These are phyloP conservation scores for Exophiala calicioides DNA, from an alignment of 2,329 filamentous ascomycete species.

Conservation along the genomic window DNA sequence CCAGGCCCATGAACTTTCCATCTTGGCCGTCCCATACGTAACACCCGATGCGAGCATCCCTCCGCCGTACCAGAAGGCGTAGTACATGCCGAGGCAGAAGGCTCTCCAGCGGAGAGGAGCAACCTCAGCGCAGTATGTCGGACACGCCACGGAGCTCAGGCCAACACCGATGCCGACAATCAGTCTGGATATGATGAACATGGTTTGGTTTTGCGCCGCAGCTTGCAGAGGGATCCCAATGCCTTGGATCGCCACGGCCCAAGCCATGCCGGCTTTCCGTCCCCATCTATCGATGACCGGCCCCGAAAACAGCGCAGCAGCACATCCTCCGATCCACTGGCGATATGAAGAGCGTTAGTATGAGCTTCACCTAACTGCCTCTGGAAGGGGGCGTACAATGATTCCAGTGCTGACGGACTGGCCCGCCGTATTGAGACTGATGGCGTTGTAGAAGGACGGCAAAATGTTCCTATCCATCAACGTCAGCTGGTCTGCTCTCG, in stretches of 20 bases:
- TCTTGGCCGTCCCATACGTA: slow-evolving; percentile 11
- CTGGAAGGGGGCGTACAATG: slow-evolving; percentile 3
- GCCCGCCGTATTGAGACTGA: slow-evolving; percentile 36
- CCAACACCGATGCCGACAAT: slow-evolving; percentile 11
- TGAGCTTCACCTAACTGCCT: not conserved
- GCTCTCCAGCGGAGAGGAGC: slow-evolving; percentile 6
- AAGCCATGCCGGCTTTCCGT: slow-evolving; percentile 56
- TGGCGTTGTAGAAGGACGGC: slow-evolving; percentile 36
- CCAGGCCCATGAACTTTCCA: slow-evolving; percentile 12
- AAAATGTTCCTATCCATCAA: slow-evolving; percentile 35
- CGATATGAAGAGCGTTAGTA: not conserved
- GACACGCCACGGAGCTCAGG: slow-evolving; percentile 6
- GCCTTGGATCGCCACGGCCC: slow-evolving; percentile 56
- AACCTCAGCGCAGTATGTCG: slow-evolving; percentile 4
- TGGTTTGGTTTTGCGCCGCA: slow-evolving; percentile 1
- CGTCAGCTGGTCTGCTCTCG: not conserved
- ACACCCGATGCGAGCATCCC: slow-evolving; percentile 11
- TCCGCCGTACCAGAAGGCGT: slow-evolving; percentile 12
- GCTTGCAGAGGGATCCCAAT: slow-evolving; percentile 61
- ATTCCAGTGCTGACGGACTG: slow-evolving; percentile 35
- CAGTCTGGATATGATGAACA: slow-evolving; percentile 10
- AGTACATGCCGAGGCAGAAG: slow-evolving; percentile 15
- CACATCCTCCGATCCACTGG: slow-evolving; percentile 46
- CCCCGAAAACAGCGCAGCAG: slow-evolving; percentile 34
- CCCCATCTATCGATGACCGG: slow-evolving; percentile 51